phyloP scores from a whole-genome alignment of 345 rosid species.

The Trapa incisa region DNA sequence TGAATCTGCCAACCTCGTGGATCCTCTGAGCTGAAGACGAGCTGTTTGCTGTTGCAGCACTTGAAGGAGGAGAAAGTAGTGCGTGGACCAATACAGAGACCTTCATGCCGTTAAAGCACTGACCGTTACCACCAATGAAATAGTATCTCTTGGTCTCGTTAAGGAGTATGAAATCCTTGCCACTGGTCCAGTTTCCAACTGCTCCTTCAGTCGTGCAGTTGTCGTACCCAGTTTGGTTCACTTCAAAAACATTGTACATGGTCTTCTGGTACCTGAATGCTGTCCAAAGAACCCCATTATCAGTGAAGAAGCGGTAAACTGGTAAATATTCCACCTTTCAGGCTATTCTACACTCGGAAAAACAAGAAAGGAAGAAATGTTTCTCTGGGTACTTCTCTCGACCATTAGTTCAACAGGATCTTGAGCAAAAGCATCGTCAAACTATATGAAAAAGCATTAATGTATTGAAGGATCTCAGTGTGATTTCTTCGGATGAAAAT shows the following conservation, averaged over 20 bases:
- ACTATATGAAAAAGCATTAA: no score
- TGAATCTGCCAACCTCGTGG: slow-evolving; percentile 12
- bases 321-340: background rate
- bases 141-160: slow-evolving; percentile 41
- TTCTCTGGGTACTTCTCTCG: no score
- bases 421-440: no score
- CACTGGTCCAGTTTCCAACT: slow-evolving; percentile 51
- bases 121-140: slow-evolving; percentile 68
- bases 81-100: slow-evolving; percentile 46
- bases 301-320: background rate
- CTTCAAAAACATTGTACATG: slow-evolving; percentile 53
- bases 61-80: slow-evolving; percentile 31
- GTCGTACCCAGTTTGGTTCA: slow-evolving; percentile 65
- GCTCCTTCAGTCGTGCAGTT: slow-evolving; percentile 61
- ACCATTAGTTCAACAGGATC: no score
- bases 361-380: no score
- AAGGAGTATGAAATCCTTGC: slow-evolving; percentile 54
- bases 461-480: no score
- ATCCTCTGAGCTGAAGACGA: slow-evolving; percentile 14
- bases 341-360: background rate
- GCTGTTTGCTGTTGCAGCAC: slow-evolving; percentile 9
- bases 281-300: slow-evolving; percentile 4
- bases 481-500: no score
- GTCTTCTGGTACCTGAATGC: slow-evolving; percentile 51
- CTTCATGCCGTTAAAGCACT: slow-evolving; percentile 57